phyloP scores from a whole-genome alignment of 2,329 filamentous ascomycete species.

The Fusarium gaditjirri region DNA sequence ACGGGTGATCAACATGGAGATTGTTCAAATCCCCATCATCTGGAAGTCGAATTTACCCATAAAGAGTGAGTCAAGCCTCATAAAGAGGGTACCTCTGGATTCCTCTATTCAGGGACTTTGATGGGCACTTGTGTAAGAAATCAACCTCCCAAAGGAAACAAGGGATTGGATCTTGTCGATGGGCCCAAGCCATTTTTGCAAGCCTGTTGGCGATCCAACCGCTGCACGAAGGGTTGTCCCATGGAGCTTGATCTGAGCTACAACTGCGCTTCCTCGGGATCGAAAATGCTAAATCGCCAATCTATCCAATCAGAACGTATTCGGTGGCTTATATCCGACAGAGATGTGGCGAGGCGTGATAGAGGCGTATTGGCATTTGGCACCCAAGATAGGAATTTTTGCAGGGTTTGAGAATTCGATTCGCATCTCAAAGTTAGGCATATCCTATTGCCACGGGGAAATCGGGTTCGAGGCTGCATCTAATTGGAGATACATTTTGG shows the following conservation, averaged over 20 bases:
- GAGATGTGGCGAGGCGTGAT: constrained; percentile 19
- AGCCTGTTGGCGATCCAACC: constrained; percentile 10
- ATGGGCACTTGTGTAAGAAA: constrained; percentile 20
- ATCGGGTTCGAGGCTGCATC: neutral
- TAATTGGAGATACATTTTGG: constrained; percentile 10
- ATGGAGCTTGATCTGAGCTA: constrained; percentile 46
- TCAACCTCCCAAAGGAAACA: neutral
- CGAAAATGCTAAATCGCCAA: constrained; percentile 26
- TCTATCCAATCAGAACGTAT: constrained; percentile 26
- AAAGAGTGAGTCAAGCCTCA: neutral
- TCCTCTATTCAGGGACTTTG: constrained; percentile 9
- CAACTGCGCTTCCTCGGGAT: constrained; percentile 43
- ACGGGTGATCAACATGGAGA: constrained; percentile 26
- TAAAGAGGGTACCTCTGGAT: neutral
- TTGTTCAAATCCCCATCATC: constrained; percentile 12
- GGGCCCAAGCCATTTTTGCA: constrained; percentile 18
- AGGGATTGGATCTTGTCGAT: constrained; percentile 1
- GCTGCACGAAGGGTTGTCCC: constrained; percentile 43
- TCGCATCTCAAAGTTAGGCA: neutral
- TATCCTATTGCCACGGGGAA: constrained; percentile 21
- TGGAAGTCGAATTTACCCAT: neutral
- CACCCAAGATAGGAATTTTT: constrained; percentile 16
- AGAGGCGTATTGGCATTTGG: constrained; percentile 31
- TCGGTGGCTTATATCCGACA: constrained; percentile 16
- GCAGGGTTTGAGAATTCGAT: constrained; percentile 7